Conservation (phyloP, 495 filamentous ascomycete genomes). For the Penicillium coprophilum region DNA sequence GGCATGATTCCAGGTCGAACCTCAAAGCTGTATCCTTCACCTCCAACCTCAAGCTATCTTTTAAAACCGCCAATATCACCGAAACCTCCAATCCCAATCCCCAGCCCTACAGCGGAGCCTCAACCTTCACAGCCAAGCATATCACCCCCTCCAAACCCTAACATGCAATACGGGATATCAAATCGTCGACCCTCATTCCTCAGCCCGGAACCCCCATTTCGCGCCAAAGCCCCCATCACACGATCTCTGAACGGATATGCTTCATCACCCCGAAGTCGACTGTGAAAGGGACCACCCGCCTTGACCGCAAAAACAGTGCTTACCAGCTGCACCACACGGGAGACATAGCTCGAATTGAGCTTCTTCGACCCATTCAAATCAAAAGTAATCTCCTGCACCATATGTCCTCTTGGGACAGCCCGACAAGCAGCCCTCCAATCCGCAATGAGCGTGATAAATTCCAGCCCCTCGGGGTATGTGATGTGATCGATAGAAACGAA, state of each 20-base stretch:
- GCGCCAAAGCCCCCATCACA: neutral
- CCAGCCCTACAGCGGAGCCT: neutral
- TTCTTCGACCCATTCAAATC: neutral
- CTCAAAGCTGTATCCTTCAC: no score
- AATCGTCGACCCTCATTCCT: neutral
- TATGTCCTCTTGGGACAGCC: neutral
- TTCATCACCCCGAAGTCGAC: neutral
- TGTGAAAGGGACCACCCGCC: neutral
- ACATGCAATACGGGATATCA: neutral
- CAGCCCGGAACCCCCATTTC: neutral
- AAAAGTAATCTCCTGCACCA: neutral
- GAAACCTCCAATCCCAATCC: neutral
- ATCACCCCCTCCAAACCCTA: neutral
- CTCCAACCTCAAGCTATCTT: no score
- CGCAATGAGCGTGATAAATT: neutral
- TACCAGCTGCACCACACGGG: neutral
- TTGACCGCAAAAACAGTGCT: neutral
- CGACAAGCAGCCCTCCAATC: slow-evolving; percentile 1
- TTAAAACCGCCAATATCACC: neutral
- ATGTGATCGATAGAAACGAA: neutral
- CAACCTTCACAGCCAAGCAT: neutral
- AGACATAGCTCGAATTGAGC: neutral
- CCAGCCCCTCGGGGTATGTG: neutral
- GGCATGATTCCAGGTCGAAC: neutral
- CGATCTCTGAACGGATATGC: neutral